Evolutionary conservation across 1,284 basidiomycete genomes (phyloP), one percentile per base, ranked within the genome.

Genomic region (Vanrija sp.): DNA sequence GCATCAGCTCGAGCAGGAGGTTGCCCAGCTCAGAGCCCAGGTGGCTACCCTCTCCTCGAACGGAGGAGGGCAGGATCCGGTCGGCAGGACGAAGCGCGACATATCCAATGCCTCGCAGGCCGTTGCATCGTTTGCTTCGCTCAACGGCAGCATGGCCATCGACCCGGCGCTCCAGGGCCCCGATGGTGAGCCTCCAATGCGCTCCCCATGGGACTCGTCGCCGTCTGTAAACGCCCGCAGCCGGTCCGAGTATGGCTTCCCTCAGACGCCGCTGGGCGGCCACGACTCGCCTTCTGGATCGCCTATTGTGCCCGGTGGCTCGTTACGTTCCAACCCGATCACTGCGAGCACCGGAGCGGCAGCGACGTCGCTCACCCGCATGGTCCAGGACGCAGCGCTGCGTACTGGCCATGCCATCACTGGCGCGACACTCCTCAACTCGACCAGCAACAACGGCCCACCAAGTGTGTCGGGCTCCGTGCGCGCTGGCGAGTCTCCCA

Each of bases 1-100:
- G 12, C 74, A 76, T 52, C 69, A 72, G 16, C 67, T 78, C 6
- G 77, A 78, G 56, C 73, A 77, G 52, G 77, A 78, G 46, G 73
- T 78, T 19, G 62, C 69, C 4, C 60, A 64, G 3, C 71, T 78
- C 3, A 66, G 75, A 38, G 71, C 74, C 1, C 73, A 77, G 57
- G 64, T 77, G 14, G 68, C 72, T 0, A 61, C 70, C 2, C 63
- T 74, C 0, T 60, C 62, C 7, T 52, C 53, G 23, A 53, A 57
- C 7, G 23, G 34, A 1, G 21, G 21, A 23, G 21, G 21, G 21
- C 29, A 21, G 8, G 66, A 69, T 42, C 47, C 51, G 23, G 62
- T 68, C 46, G 65, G 57, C 18, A 57, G 54, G 18, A 49, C 43
- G n/a, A 66, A 67, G 48, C 55, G 64, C 19, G 60, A 61, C 7